A percentile compares a stretch with the other conserved stretches of the same genome.
phyloP scores from a whole-genome alignment of 495 filamentous ascomycete genomes.

The Viridothelium virens region DNA sequence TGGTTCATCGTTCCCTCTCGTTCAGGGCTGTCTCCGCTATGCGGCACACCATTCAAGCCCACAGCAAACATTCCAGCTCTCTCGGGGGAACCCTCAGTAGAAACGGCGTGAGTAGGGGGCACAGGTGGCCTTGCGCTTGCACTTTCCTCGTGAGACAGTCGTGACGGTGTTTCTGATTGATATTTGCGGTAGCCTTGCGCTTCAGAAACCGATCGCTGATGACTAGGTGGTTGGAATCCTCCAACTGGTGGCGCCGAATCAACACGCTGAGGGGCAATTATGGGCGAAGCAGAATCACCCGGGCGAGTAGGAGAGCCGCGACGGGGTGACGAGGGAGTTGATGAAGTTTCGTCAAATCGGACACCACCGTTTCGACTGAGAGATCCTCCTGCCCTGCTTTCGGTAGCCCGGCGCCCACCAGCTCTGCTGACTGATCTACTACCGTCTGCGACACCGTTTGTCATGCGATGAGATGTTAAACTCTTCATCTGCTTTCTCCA shows the following conservation, averaged over 20 bases:
- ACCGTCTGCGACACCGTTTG: conserved; percentile 43
- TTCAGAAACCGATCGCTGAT: conserved; percentile 49
- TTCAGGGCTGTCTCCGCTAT: conserved; percentile 4
- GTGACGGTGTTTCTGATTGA: conserved; percentile 38
- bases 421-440: conserved; percentile 55
- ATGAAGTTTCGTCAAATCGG: conserved; percentile 58
- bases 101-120: conserved; percentile 38
- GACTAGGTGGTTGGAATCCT: conserved; percentile 37
- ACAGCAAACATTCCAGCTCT: conserved; percentile 17
- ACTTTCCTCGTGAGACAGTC: conserved; percentile 37
- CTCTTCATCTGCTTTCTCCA: conserved; percentile 89
- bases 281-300: conserved; percentile 31
- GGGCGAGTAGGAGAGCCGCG: conserved; percentile 30
- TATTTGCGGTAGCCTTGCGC: conserved; percentile 42
- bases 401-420: conserved; percentile 50
- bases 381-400: conserved; percentile 18
- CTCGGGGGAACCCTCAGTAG: conserved; percentile 20
- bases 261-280: conserved; percentile 32
- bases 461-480: conserved; percentile 73
- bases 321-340: conserved; percentile 46
- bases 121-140: conserved; percentile 36
- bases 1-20: neutral
- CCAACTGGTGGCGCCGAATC: conserved; percentile 36
- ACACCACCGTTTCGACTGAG: conserved; percentile 35
- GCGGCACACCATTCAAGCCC: conserved; percentile 8